Base-by-base conservation (phyloP, 495 filamentous ascomycete species). In the Penicillium roqueforti region DNA sequence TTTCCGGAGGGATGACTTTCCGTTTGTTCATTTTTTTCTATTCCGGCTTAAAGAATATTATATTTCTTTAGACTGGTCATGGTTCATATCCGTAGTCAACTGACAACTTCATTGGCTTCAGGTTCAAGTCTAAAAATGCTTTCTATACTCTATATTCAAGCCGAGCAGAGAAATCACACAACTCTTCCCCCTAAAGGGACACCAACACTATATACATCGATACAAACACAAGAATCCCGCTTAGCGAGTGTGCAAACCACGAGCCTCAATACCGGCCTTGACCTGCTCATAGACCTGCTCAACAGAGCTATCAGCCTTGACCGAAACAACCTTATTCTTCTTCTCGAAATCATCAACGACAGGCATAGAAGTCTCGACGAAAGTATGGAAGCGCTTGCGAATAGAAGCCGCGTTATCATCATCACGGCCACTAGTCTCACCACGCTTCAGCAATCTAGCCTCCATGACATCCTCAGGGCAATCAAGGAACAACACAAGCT, bases 321-420 rank as follows among this genome's bases (percentile, higher is more conserved):
- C 78, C 69, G 82, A 84, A 55, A 93, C 83, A 20, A 97, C 91
- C 70, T 86, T 87, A 40, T 79, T 82, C 71, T 91, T 73, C 55
- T 73, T 75, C 73, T 86, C 85, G 71, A 87, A 97, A 61, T 87
- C 82, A 56, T 93, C 80, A 43, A 98, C 91, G 32, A 97, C 93
- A 37, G 93, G 93, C 91, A 97, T 96, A 68, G 88, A 95, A 3
- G 91, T 96, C 70, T 97, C 89, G 25, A 93, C 76, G 64, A 97
- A 98, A 4, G 87, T 91, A 54, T 84, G 81, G 76, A 98, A 98
- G 34, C 93, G 80, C 84, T 98, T 98, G 73, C 85, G 87, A 70
- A 97, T 97, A 60, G 85, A 89, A 75, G 96, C 93, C 39, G 82
- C 85, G 71, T 98, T 98, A 70, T 98, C 93, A 69, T 98, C 93